Base-by-base conservation (phyloP, 371 early-diverging fungal genomes). In the Syncephalis plumigaleata region DNA sequence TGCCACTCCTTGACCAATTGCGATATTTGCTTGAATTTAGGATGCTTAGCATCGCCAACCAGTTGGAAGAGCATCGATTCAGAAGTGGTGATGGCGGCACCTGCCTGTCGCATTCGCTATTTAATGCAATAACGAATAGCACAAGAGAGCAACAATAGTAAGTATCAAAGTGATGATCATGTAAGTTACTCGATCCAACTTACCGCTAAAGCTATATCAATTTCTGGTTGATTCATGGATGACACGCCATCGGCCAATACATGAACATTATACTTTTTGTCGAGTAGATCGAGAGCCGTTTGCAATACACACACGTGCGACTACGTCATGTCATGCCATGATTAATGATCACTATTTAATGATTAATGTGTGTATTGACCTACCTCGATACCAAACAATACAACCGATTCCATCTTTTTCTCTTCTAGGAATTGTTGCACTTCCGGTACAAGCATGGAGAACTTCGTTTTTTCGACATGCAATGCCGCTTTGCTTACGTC, bases 251-350 rank as follows among this genome's bases (percentile, higher is more conserved):
- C 94, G 0, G 83, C 80, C 39, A 92, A 61, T 21, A 95, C 80
- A 57, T 83, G 77, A 42, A 91, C 92, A 55, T 84, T 75, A 51
- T 70, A 70, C 49, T 78, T 65, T 31, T 71, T 60, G 31, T 81
- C 81, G 36, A 87, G 57, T 9, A 95, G 60, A 39, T 93, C 96
- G 51, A 95, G 65, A 13, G 87, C 82, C 1, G 94, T 90, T 64
- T 95, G 93, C 45, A 84, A 59, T 3, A 95, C 84, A 61, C 96
- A 95, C 1, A 93, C 91, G 54, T 95, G 96, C 25, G 88, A 70
- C 81, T 85, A 55, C 9, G 5, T 4, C 8, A 8, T 40, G 40
- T 18, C 18, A 21, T 40, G 4, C 15, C 4, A 8, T 37, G 13
- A 11, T 48, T 22, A 36, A 39, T 20, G 5, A 36, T 13, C 36